phyloP scores from a whole-genome alignment of 257 asterid genomes.

The Capsicum rhomboideum region DNA sequence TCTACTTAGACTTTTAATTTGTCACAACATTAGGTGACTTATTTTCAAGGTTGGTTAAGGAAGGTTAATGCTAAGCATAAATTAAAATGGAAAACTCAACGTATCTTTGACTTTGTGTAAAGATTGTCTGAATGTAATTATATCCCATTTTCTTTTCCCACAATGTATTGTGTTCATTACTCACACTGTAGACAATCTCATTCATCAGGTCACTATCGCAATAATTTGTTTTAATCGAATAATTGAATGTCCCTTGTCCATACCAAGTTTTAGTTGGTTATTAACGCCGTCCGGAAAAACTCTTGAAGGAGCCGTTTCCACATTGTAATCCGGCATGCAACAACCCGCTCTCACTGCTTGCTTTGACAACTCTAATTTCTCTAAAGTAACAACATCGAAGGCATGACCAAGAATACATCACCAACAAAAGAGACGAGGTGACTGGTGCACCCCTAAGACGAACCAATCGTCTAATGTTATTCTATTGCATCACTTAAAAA shows the following conservation, averaged over 20 bases:
- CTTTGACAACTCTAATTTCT: no score
- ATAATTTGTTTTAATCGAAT: not conserved
- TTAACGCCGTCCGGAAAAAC: not conserved
- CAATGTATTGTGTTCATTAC: not conserved
- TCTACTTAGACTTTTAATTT: not conserved
- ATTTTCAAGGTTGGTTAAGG: not conserved
- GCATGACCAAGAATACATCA: not conserved
- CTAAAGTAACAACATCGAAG: not conserved
- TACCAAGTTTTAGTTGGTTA: not conserved
- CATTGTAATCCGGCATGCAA: no score
- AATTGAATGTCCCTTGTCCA: not conserved
- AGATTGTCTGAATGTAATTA: not conserved
- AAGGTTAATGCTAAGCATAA: not conserved
- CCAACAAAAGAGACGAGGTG: no score
- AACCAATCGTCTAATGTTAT: no score
- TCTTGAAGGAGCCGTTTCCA: no score
- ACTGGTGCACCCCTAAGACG: no score
- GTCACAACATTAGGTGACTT: not conserved
- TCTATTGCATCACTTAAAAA: no score
- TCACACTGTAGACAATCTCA: not conserved
- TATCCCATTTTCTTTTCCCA: not conserved
- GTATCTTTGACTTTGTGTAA: not conserved
- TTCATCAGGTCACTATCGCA: not conserved
- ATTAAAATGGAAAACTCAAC: not conserved
- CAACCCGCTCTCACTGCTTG: not conserved